Evolutionary conservation across 306 rosid genomes (phyloP).

Genomic region (Styphnolobium japonicum): DNA sequence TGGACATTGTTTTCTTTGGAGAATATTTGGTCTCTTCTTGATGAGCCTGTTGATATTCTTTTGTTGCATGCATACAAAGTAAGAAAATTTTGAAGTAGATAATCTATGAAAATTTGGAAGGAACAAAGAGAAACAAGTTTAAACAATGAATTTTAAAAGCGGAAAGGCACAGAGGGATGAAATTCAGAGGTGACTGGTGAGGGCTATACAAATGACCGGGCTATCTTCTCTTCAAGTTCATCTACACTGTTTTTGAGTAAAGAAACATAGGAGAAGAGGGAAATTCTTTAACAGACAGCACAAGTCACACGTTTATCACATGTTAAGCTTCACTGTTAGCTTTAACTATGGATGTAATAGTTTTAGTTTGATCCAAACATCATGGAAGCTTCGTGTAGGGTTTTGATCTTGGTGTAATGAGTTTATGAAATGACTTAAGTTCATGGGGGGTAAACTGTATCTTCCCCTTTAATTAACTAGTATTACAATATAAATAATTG

Average conservation of each 20-base stretch:
- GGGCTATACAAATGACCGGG: background rate
- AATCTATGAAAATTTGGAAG: background rate
- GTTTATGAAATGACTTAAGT: too few species aligned
- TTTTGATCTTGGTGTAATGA: too few species aligned
- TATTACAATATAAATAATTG: background rate
- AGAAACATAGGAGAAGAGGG: background rate
- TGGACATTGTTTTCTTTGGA: background rate
- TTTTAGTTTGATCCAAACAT: too few species aligned
- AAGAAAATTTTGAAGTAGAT: background rate
- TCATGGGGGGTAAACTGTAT: too few species aligned
- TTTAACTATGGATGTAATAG: too few species aligned
- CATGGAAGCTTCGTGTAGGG: too few species aligned
- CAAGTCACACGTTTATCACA: background rate
- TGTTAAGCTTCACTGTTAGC: background rate
- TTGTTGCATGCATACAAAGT: background rate
- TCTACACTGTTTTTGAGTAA: background rate
- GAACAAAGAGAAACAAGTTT: background rate
- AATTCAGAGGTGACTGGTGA: background rate
- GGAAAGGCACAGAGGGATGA: background rate
- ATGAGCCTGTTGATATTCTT: background rate
- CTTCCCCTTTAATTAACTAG: background rate
- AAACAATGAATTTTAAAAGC: background rate
- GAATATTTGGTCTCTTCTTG: background rate
- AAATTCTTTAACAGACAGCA: background rate
- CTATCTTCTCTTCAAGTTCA: background rate